Conservation (phyloP, 345 rosid genomes). For the Salix koriyanagi region DNA sequence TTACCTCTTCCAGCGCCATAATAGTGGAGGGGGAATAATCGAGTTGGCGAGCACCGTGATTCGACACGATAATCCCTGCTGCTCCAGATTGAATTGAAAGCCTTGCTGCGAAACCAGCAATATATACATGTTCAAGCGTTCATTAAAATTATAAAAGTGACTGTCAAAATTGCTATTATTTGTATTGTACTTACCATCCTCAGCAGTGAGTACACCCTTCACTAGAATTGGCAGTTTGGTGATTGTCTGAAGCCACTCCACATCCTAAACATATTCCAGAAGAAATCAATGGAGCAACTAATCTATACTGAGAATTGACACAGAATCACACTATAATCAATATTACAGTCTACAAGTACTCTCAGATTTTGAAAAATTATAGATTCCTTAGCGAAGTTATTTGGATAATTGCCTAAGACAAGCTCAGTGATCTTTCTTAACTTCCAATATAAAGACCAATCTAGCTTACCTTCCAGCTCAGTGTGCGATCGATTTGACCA, state of each 20-base stretch:
- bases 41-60: conserved; percentile 94
- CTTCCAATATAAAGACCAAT: not conserved
- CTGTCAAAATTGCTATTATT: not conserved
- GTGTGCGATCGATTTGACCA: conserved; percentile 69
- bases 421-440: not conserved
- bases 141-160: not conserved
- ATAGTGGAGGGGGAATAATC: conserved; percentile 88
- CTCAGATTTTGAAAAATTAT: not conserved
- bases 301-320: not conserved
- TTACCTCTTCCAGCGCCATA: conserved; percentile 87
- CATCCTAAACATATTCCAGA: conserved; percentile 44
- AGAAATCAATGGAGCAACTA: not conserved
- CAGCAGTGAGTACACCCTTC: conserved; percentile 88
- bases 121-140: not conserved
- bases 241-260: conserved; percentile 87
- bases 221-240: conserved; percentile 85
- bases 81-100: conserved; percentile 66
- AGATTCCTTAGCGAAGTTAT: not conserved
- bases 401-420: not conserved
- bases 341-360: not conserved
- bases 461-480: conserved; percentile 76
- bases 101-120: conserved; percentile 50
- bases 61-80: conserved; percentile 93
- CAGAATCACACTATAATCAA: not conserved
- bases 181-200: conserved; percentile 56